phyloP scores from a whole-genome alignment of 140 eudicot species.

The Bidens hawaiensis region DNA sequence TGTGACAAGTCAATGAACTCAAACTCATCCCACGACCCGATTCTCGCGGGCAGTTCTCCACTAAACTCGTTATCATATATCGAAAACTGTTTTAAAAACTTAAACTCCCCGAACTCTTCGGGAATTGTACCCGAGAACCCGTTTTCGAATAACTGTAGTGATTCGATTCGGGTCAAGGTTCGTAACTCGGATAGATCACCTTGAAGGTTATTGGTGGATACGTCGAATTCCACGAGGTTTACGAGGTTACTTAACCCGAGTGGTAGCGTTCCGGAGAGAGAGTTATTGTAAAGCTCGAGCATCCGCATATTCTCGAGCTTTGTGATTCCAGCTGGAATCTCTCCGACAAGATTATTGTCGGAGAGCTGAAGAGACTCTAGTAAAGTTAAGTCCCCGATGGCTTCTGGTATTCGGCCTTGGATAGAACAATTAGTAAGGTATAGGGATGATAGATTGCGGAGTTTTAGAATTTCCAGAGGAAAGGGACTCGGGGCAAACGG shows the following conservation, averaged over 20 bases:
- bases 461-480: slow-evolving; percentile 43
- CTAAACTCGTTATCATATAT: slow-evolving; percentile 54
- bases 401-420: slow-evolving; percentile 57
- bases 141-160: slow-evolving; percentile 66
- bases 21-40: slow-evolving; percentile 77
- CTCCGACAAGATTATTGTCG: slow-evolving; percentile 39
- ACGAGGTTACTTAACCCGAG: slow-evolving; percentile 57
- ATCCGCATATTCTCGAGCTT: slow-evolving; percentile 47
- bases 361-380: slow-evolving; percentile 49
- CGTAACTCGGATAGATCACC: slow-evolving; percentile 59
- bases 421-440: slow-evolving; percentile 56
- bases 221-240: slow-evolving; percentile 43
- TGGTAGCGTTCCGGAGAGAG: slow-evolving; percentile 47
- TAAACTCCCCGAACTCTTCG: slow-evolving; percentile 60
- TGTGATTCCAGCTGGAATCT: slow-evolving; percentile 53
- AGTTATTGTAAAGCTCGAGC: slow-evolving; percentile 63
- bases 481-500: slow-evolving; percentile 46
- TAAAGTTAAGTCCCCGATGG: slow-evolving; percentile 40
- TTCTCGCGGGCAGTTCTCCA: slow-evolving; percentile 54
- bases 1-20: slow-evolving; percentile 52
- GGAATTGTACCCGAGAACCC: slow-evolving; percentile 56
- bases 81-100: slow-evolving; percentile 40
- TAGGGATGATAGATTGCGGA: slow-evolving; percentile 36
- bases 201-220: slow-evolving; percentile 54
- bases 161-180: slow-evolving; percentile 26